Evolutionary conservation across 1,284 basidiomycete genomes (phyloP).

Genomic region (Vanrija humicola): DNA sequence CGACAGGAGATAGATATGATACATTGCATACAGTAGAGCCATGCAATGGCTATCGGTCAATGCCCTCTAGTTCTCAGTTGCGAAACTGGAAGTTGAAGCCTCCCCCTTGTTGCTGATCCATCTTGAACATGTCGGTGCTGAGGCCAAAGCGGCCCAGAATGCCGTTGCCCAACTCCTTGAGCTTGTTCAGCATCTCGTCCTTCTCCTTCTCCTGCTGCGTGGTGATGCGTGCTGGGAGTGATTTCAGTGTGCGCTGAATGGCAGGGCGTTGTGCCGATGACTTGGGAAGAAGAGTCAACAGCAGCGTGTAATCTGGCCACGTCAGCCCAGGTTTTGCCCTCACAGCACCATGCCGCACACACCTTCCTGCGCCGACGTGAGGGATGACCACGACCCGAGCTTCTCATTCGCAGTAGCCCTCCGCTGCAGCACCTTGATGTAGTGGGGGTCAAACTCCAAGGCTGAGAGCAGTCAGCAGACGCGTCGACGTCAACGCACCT

Average conservation of each 20-base stretch:
- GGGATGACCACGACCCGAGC: slow-evolving; percentile 73
- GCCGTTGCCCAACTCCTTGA: slow-evolving; percentile 88
- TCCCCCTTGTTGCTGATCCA: slow-evolving; percentile 84
- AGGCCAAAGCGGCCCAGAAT: slow-evolving; percentile 85
- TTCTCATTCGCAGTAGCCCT: slow-evolving; percentile 78
- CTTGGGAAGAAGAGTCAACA: slow-evolving; percentile 62
- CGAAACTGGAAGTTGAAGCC: slow-evolving; percentile 90
- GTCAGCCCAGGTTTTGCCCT: slow-evolving; percentile 1
- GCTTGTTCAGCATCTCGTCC: slow-evolving; percentile 83
- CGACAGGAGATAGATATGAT: slow-evolving; percentile 60
- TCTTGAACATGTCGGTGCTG: slow-evolving; percentile 91
- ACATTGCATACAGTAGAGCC: not conserved
- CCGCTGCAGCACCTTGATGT: slow-evolving; percentile 82
- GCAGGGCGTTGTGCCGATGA: slow-evolving; percentile 56
- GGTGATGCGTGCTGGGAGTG: slow-evolving; percentile 60
- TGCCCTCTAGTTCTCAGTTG: slow-evolving; percentile 16
- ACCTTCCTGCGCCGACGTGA: slow-evolving; percentile 82
- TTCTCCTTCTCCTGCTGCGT: slow-evolving; percentile 81
- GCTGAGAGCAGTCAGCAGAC: slow-evolving; percentile 54
- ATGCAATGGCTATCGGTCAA: not conserved
- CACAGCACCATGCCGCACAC: slow-evolving; percentile 15
- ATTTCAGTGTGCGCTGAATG: slow-evolving; percentile 54
- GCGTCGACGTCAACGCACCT: slow-evolving; percentile 15
- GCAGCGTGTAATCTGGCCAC: slow-evolving; percentile 66
- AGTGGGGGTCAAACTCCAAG: slow-evolving; percentile 73